Percentiles rank a stretch among this genome's conserved stretches.
phyloP scores from a whole-genome alignment of 257 asterid species.

The Solanum megistacrolobum region DNA sequence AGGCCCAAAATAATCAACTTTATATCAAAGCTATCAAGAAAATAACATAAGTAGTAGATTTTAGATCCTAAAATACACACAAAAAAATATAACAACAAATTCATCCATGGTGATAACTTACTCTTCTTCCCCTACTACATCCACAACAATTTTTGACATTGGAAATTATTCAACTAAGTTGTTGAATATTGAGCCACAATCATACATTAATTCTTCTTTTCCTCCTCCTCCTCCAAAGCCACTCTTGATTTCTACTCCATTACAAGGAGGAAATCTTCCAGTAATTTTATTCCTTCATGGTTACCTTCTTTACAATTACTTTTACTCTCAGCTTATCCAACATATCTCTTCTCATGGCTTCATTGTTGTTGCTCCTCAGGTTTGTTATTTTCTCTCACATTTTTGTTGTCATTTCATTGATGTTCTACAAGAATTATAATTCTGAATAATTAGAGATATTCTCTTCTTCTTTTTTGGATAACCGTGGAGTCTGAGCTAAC shows the following conservation, averaged over 20 bases:
- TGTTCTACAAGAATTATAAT: not conserved
- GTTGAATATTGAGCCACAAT: conserved; percentile 21
- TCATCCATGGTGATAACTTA: conserved; percentile 22
- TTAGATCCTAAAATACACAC: not conserved
- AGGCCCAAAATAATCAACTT: not conserved
- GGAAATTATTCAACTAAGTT: conserved; percentile 31
- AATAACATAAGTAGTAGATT: not conserved
- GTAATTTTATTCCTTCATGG: conserved; percentile 76
- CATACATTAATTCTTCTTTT: not conserved
- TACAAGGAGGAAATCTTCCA: conserved; percentile 46
- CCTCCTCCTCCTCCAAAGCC: conserved; percentile 53
- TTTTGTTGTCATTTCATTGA: not conserved
- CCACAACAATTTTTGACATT: conserved; percentile 28
- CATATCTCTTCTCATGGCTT: conserved; percentile 85
- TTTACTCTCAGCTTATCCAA: conserved; percentile 72
- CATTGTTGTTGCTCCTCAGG: conserved; percentile 88
- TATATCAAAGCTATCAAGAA: not conserved
- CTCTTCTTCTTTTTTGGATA: not conserved
- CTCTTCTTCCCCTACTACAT: not conserved
- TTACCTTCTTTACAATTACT: conserved; percentile 63
- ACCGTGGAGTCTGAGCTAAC: not conserved
- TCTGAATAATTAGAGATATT: not conserved
- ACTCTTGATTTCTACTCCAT: conserved; percentile 51
- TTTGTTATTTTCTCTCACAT: not conserved
- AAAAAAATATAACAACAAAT: not conserved